These are phyloP conservation scores for Apiotrichum akiyoshidainum DNA, from an alignment of 1,284 basidiomycete species.

Conservation along the genomic window DNA sequence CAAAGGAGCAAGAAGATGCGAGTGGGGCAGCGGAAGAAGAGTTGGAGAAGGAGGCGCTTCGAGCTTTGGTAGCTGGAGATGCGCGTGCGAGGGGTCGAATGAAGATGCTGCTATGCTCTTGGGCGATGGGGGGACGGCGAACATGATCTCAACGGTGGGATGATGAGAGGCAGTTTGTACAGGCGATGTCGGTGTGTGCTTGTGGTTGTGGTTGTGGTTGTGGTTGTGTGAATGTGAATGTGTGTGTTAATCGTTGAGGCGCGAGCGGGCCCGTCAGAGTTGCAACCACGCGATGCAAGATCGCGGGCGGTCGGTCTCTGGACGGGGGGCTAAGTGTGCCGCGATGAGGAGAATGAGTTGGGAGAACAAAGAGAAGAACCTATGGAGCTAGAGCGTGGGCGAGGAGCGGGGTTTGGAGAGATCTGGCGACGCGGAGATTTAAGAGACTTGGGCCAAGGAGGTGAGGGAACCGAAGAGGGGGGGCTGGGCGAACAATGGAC, in stretches of 20 bases:
- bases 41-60: constrained; percentile 3
- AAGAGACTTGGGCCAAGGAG: too few relatives aligned
- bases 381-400: background rate
- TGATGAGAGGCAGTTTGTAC: background rate
- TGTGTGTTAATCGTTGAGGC: background rate
- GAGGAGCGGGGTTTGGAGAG: background rate
- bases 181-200: background rate
- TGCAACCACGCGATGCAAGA: constrained; percentile 5
- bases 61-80: constrained; percentile 4
- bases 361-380: background rate
- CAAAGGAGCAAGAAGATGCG: constrained; percentile 2
- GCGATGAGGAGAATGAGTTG: background rate
- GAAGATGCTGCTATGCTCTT: constrained; percentile 5
- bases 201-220: too few relatives aligned
- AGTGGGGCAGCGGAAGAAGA: background rate
- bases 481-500: too few relatives aligned
- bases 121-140: constrained; percentile 2
- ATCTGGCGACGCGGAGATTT: too few relatives aligned
- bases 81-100: constrained; percentile 1
- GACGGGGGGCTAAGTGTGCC: background rate
- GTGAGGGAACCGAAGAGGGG: too few relatives aligned
- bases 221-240: background rate
- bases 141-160: background rate
- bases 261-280: constrained; percentile 6
- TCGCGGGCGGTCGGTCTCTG: constrained; percentile 7